Conservation (phyloP, 2,329 filamentous ascomycete genomes). For the Stromatinia cepivora region DNA sequence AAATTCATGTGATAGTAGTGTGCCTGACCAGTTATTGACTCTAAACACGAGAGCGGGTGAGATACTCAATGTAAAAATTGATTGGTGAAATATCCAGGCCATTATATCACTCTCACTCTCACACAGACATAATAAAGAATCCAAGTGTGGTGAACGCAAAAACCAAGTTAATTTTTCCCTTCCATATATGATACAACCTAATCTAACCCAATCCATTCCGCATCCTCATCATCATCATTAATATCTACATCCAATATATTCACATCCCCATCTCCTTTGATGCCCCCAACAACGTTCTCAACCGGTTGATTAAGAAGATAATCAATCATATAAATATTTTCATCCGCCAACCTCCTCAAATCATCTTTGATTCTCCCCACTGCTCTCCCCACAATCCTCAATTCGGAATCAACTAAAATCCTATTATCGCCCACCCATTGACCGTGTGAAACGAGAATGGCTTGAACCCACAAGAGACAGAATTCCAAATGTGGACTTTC, state of each 20-base stretch:
- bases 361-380: constrained; percentile 79
- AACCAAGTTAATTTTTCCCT: not conserved
- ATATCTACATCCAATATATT: constrained; percentile 40
- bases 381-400: constrained; percentile 79
- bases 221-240: constrained; percentile 43
- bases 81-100: too few species aligned
- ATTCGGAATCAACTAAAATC: constrained; percentile 77
- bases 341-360: constrained; percentile 77
- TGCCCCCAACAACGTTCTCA: constrained; percentile 35
- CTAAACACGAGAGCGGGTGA: too few species aligned
- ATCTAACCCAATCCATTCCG: constrained; percentile 57
- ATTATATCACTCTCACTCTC: too few species aligned
- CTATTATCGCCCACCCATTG: constrained; percentile 80
- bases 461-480: constrained; percentile 89
- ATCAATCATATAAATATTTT: constrained; percentile 86
- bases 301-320: constrained; percentile 65
- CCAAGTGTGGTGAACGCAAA: too few species aligned
- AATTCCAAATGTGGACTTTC: constrained; percentile 93
- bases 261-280: constrained; percentile 42
- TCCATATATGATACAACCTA: constrained; percentile 30
- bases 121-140: not conserved
- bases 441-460: constrained; percentile 78
- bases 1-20: too few species aligned
- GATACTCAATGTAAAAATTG: too few species aligned
- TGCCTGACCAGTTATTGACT: too few species aligned